Percentiles rank a stretch among this genome's conserved stretches.
These are phyloP conservation scores for Globisporangium emineosum DNA, from an alignment of 352 stramenopile species.

Conservation along the genomic window DNA sequence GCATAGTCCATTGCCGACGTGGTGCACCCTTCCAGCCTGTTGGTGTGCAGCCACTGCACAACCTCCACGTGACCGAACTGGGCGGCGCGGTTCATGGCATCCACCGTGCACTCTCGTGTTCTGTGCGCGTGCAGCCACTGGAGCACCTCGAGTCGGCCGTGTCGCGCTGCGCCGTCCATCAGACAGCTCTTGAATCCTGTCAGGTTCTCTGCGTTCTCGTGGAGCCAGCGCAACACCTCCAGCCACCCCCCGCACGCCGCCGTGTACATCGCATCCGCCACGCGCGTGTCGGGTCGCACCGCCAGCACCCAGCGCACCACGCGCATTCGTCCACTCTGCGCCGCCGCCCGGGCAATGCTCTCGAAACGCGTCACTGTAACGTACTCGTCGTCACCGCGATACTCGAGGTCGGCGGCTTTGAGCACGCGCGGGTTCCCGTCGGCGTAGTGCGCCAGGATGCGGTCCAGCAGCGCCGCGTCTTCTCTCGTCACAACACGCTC, in stretches of 20 bases:
- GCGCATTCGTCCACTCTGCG: neutral
- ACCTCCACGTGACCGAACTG: slow-evolving; percentile 10
- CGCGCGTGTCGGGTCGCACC: slow-evolving; percentile 6
- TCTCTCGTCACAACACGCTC: neutral
- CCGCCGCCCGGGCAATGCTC: neutral
- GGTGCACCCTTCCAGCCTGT: slow-evolving; percentile 4
- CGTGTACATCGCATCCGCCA: slow-evolving; percentile 7
- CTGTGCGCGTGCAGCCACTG: slow-evolving; percentile 11
- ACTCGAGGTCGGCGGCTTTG: slow-evolving; percentile 10
- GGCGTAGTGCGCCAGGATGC: slow-evolving; percentile 8
- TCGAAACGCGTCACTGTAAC: slow-evolving; percentile 3
- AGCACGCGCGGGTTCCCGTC: neutral
- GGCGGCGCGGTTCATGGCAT: slow-evolving; percentile 13
- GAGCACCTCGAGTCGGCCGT: neutral
- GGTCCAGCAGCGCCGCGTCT: slow-evolving; percentile 8
- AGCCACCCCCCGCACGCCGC: neutral
- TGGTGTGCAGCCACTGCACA: slow-evolving; percentile 3
- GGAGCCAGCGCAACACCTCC: slow-evolving; percentile 7
- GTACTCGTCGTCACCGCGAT: slow-evolving; percentile 12
- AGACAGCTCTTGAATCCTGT: slow-evolving; percentile 3
- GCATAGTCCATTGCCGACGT: slow-evolving; percentile 9
- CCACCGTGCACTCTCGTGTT: slow-evolving; percentile 1
- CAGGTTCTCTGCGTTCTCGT: slow-evolving; percentile 7
- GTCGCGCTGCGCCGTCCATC: slow-evolving; percentile 7
- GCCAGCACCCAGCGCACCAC: slow-evolving; percentile 9